A percentile compares a stretch with the other conserved stretches of the same genome.
These are phyloP conservation scores for Tricholoma matsutake DNA, from an alignment of 768 basidiomycete species.

Conservation along the genomic window DNA sequence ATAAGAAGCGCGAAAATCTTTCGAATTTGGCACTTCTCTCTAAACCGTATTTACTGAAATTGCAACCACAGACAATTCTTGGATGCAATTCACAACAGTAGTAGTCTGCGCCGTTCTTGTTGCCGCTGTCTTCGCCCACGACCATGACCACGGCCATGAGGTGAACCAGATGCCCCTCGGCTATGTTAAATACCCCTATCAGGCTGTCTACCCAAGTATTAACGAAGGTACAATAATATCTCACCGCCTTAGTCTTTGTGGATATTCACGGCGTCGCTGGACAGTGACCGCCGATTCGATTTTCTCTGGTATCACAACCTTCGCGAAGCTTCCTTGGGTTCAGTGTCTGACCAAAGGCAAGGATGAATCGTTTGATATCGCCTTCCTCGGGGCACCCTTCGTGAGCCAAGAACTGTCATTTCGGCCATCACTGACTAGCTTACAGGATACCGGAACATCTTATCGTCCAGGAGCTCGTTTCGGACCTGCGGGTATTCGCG, in stretches of 20 bases:
- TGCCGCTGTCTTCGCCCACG: slow-evolving; percentile 28
- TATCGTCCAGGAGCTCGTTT: slow-evolving; percentile 85
- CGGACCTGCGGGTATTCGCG: slow-evolving; percentile 80
- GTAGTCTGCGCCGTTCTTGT: slow-evolving; percentile 19
- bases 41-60: no score
- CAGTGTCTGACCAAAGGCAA: slow-evolving; percentile 69
- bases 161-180: slow-evolving; percentile 60
- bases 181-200: slow-evolving; percentile 64
- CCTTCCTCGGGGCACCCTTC: slow-evolving; percentile 78
- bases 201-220: slow-evolving; percentile 29
- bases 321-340: slow-evolving; percentile 84
- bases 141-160: slow-evolving; percentile 34
- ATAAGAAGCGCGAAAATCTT: neutral
- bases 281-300: slow-evolving; percentile 73
- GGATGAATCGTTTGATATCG: slow-evolving; percentile 67
- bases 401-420: slow-evolving; percentile 34
- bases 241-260: neutral
- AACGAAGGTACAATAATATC: slow-evolving; percentile 42
- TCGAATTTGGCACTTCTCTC: neutral
- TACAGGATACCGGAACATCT: slow-evolving; percentile 67
- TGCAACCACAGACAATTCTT: neutral
- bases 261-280: neutral
- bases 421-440: neutral
- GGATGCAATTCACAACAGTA: slow-evolving; percentile 14
- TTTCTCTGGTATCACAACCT: slow-evolving; percentile 82